Conservation (phyloP, 805 yeast genomes). For the Vanderwaltozyma verrucispora region DNA sequence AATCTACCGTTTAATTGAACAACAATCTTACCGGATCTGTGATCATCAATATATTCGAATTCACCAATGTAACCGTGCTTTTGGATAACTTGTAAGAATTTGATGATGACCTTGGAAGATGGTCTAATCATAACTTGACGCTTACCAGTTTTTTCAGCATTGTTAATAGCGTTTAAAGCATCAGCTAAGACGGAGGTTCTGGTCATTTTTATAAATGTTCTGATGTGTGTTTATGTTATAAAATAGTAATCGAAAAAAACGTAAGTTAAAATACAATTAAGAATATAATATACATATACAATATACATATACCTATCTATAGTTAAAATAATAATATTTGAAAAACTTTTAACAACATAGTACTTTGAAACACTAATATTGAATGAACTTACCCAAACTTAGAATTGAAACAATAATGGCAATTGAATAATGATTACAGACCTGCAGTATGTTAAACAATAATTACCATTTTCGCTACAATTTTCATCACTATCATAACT, state of each 20-base stretch:
- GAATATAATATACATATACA: background rate
- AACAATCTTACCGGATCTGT: conserved; percentile 97
- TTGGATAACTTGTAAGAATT: conserved; percentile 94
- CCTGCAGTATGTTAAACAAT: too few relatives aligned
- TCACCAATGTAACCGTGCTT: conserved; percentile 98
- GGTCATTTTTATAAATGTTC: conserved; percentile 52
- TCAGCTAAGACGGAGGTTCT: conserved; percentile 98
- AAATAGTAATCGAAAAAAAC: too few relatives aligned
- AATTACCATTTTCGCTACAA: too few relatives aligned
- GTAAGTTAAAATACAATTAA: background rate
- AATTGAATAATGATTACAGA: too few relatives aligned
- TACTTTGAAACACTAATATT: too few relatives aligned
- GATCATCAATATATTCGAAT: conserved; percentile 97
- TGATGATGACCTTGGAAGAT: conserved; percentile 95
- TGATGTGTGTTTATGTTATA: conserved; percentile 1
- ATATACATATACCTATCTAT: too few relatives aligned
- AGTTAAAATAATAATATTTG: too few relatives aligned
- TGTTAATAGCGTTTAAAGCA: conserved; percentile 96
- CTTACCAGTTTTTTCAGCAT: conserved; percentile 99
- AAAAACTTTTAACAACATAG: too few relatives aligned
- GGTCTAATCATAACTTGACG: conserved; percentile 98
- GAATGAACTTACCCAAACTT: too few relatives aligned
- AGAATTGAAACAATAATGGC: too few relatives aligned
- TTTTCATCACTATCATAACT: too few relatives aligned
- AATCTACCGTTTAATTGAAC: conserved; percentile 96